Conservation (phyloP, 257 asterid genomes). For the Plectranthus barbatus region DNA sequence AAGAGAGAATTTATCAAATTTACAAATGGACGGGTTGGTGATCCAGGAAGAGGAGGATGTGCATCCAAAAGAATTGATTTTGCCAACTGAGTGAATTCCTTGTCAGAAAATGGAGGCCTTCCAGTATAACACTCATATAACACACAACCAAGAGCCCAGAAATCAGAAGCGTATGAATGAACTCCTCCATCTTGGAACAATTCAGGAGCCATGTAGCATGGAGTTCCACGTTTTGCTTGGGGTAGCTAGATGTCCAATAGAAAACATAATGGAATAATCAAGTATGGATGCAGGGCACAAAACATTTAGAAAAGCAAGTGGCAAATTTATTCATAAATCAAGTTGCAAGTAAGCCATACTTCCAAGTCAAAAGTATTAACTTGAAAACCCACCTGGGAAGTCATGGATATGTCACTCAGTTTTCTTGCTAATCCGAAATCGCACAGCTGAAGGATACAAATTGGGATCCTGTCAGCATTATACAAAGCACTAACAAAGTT, state of each 20-base stretch:
- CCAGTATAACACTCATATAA: constrained; percentile 92
- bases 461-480: constrained; percentile 10
- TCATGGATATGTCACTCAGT: constrained; percentile 68
- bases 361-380: neutral
- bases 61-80: constrained; percentile 76
- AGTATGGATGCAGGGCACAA: constrained; percentile 1
- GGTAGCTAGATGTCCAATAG: constrained; percentile 62
- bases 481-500: constrained; percentile 5
- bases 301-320: neutral
- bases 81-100: constrained; percentile 82
- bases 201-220: constrained; percentile 99
- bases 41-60: constrained; percentile 81
- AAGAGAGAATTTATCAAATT: constrained; percentile 86
- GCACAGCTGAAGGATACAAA: constrained; percentile 60
- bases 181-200: constrained; percentile 95
- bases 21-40: constrained; percentile 70
- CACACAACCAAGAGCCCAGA: constrained; percentile 99
- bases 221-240: constrained; percentile 97
- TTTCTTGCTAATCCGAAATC: constrained; percentile 97
- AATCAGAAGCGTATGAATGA: constrained; percentile 94
- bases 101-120: constrained; percentile 88
- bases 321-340: neutral
- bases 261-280: constrained; percentile 10
- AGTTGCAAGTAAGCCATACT: neutral
- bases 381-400: constrained; percentile 59